Percentiles rank a stretch among this genome's conserved stretches.
Evolutionary conservation across 2,329 filamentous ascomycete genomes (phyloP).

Genomic region (Paraphoma sp.): DNA sequence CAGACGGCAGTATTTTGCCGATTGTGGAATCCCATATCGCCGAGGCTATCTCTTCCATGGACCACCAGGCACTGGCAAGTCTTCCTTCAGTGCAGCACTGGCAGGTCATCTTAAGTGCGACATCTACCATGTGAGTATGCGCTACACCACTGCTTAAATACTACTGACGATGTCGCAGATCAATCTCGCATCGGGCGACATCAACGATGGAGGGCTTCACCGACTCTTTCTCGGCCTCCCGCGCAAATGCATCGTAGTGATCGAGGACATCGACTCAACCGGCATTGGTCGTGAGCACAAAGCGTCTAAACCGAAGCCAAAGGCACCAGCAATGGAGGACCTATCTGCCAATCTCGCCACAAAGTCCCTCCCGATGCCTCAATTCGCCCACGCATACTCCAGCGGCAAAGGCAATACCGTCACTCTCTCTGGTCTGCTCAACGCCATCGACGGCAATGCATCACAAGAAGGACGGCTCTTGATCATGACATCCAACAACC

Average conservation of each 20-base stretch:
- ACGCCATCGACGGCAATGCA: conserved; percentile 82
- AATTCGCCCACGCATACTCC: not conserved
- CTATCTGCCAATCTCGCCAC: too few species aligned
- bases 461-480: conserved; percentile 79
- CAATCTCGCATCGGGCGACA: conserved; percentile 38
- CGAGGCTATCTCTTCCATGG: conserved; percentile 51
- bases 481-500: conserved; percentile 82
- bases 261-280: conserved; percentile 51
- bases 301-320: not conserved
- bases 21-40: conserved; percentile 43
- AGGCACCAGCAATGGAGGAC: too few species aligned
- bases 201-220: conserved; percentile 40
- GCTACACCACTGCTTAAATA: not conserved
- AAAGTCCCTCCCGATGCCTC: too few species aligned
- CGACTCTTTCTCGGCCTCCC: conserved; percentile 43
- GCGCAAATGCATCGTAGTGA: conserved; percentile 46
- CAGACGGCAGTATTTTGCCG: conserved; percentile 38
- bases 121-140: conserved; percentile 37
- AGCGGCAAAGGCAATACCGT: conserved; percentile 21
- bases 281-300: conserved; percentile 34
- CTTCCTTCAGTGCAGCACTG: conserved; percentile 47
- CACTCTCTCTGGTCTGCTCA: conserved; percentile 74
- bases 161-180: conserved; percentile 17
- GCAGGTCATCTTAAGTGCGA: conserved; percentile 47
- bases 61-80: conserved; percentile 50